Conservation (phyloP, 2,329 filamentous ascomycete species). For the Ramichloridium luteum region DNA sequence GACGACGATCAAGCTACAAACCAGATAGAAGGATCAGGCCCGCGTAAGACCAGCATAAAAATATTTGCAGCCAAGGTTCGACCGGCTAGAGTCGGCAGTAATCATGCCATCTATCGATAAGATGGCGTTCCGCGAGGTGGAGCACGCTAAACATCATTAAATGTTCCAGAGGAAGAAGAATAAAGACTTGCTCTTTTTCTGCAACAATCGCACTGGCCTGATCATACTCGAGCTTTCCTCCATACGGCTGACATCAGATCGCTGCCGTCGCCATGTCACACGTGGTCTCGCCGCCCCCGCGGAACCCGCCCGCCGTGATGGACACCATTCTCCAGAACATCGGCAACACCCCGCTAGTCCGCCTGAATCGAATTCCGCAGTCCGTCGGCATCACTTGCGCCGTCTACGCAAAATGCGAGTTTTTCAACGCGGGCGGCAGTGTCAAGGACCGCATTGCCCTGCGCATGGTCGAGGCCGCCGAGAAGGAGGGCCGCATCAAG, state of each 20-base stretch:
- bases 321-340: constrained; percentile 74
- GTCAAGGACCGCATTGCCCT: constrained; percentile 88
- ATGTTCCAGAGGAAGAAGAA: no score
- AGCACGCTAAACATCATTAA: no score
- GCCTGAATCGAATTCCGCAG: constrained; percentile 83
- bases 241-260: no score
- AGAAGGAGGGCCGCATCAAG: constrained; percentile 84
- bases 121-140: no score
- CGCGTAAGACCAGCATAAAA: no score
- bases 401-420: constrained; percentile 30
- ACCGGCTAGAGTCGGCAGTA: no score
- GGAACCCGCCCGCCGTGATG: constrained; percentile 44
- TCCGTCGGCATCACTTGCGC: constrained; percentile 72
- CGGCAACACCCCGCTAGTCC: constrained; percentile 89
- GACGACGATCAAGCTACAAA: no score
- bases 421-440: constrained; percentile 59
- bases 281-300: constrained; percentile 32
- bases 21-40: no score
- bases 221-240: no score
- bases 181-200: constrained; percentile 3
- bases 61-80: no score
- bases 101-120: no score
- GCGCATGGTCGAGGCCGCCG: constrained; percentile 94
- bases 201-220: no score
- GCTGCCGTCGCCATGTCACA: constrained; percentile 20